Evolutionary conservation across 1,284 basidiomycete genomes (phyloP).

Genomic region (Bjerkandera adusta): DNA sequence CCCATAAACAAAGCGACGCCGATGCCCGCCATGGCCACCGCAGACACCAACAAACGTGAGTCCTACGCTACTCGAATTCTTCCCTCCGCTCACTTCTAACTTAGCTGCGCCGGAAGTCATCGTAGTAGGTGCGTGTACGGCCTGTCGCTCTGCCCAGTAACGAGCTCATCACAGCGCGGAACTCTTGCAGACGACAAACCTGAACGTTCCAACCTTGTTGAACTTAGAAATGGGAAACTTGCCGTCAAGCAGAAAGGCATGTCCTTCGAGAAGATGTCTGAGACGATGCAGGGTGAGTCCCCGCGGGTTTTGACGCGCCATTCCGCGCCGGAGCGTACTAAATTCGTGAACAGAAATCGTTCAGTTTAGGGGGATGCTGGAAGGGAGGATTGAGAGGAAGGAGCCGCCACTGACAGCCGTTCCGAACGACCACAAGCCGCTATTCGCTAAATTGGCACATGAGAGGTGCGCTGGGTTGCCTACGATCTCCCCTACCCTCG

Average conservation of each 20-base stretch:
- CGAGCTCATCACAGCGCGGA: not conserved
- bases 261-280: constrained; percentile 73
- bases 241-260: constrained; percentile 77
- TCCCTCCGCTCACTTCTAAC: not conserved
- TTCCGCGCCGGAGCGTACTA: not conserved
- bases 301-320: constrained; percentile 11
- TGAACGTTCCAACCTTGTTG: constrained; percentile 45
- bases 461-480: constrained; percentile 65
- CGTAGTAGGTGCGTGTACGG: constrained; percentile 11
- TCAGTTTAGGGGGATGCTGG: constrained; percentile 67
- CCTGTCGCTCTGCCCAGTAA: not conserved
- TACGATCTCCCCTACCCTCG: not conserved
- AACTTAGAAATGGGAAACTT: constrained; percentile 76
- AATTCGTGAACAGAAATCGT: constrained; percentile 53
- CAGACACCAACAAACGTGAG: constrained; percentile 23
- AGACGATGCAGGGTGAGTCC: constrained; percentile 75
- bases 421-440: constrained; percentile 64
- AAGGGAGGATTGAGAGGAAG: constrained; percentile 44
- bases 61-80: not conserved
- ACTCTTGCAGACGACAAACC: constrained; percentile 26
- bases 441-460: constrained; percentile 78
- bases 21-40: constrained; percentile 25
- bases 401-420: constrained; percentile 50
- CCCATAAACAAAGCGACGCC: constrained; percentile 6
- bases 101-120: constrained; percentile 3